Base-by-base conservation (phyloP, 2,329 filamentous ascomycete species). In the Ophiostoma australiae region DNA sequence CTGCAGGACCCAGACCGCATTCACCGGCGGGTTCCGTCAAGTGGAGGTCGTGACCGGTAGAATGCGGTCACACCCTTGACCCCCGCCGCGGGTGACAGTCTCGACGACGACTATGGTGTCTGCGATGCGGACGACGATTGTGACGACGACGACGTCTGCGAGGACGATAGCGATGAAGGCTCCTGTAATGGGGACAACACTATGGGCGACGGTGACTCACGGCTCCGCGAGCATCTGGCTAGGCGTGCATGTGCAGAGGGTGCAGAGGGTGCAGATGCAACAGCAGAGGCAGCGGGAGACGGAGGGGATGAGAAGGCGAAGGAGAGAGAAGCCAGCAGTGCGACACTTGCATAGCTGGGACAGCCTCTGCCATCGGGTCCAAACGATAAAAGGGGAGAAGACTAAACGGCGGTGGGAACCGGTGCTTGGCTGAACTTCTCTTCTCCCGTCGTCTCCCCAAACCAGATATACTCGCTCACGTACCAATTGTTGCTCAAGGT, bases 1-100 rank as follows among this genome's bases (percentile, higher is more conserved):
- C 84, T 98, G 77, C 91, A 97, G 79, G 94, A 98, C 80, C 91
- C 86, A 76, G 90, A 92, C 75, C 85, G 87, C 75, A 82, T 81
- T 76, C 83, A 83, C 71, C 81, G 83, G 74, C 85, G 84, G 17
- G 67, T 65, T 73, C 82, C 84, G 37, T 78, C 78, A 67, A 68
- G 31, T 11, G 6, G 71, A 10, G 68, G 65, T 23, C 77, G 82
- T 71, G 88, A 90, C 78, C 85, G 87, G 75, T 86, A 89, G 79
- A 84, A 81, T 76, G 89, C 87, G 74, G 83, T 84, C 77, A 87
- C 85, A 73, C 33, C 63, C 61, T 65, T 65, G 61, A 65, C 61
- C 31, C 17, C 35, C 33, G 37, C 35, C 10, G 35, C 11, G 17
- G 37, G 7, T 67, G 65, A 37, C n/a, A 7, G 33, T n/a, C 33